phyloP scores from a whole-genome alignment of 2,329 filamentous ascomycete genomes.

The Microdochium bolleyi region DNA sequence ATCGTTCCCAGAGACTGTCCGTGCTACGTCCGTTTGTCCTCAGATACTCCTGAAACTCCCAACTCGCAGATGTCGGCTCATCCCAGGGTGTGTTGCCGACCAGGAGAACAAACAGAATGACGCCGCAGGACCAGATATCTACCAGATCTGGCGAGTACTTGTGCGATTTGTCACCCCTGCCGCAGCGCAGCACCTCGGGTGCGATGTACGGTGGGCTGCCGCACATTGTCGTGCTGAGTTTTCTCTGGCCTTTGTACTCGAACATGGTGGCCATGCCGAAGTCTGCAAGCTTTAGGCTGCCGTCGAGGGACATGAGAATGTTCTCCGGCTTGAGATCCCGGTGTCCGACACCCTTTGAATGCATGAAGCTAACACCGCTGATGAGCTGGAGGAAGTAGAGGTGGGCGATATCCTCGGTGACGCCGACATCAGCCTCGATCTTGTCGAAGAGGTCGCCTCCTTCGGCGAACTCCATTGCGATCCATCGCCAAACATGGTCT shows the following conservation, averaged over 20 bases:
- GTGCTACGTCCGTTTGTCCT: conserved; percentile 70
- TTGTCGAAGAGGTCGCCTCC: conserved; percentile 98
- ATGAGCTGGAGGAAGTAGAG: conserved; percentile 93
- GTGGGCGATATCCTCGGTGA: conserved; percentile 91
- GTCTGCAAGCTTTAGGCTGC: conserved; percentile 89
- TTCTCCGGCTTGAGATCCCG: conserved; percentile 93
- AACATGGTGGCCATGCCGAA: conserved; percentile 95
- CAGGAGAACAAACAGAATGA: conserved; percentile 92
- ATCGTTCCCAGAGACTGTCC: conserved; percentile 76
- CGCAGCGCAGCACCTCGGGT: conserved; percentile 70
- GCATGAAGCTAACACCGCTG: conserved; percentile 87
- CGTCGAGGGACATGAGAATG: conserved; percentile 76
- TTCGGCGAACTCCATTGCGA: conserved; percentile 94
- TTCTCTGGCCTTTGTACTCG: conserved; percentile 75
- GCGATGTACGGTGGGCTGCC: conserved; percentile 97
- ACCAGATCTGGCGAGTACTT: conserved; percentile 73
- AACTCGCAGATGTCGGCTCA: conserved; percentile 76
- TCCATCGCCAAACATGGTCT: conserved; percentile 86
- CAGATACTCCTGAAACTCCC: conserved; percentile 85
- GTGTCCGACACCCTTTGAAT: conserved; percentile 91
- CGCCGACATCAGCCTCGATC: conserved; percentile 94
- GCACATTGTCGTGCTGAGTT: conserved; percentile 82
- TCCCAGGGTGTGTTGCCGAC: conserved; percentile 99
- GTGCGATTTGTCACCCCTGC: conserved; percentile 34
- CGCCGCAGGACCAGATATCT: conserved; percentile 95